These are phyloP conservation scores for Trichoderma sp. DNA, from an alignment of 2,329 filamentous ascomycete species.

Conservation along the genomic window DNA sequence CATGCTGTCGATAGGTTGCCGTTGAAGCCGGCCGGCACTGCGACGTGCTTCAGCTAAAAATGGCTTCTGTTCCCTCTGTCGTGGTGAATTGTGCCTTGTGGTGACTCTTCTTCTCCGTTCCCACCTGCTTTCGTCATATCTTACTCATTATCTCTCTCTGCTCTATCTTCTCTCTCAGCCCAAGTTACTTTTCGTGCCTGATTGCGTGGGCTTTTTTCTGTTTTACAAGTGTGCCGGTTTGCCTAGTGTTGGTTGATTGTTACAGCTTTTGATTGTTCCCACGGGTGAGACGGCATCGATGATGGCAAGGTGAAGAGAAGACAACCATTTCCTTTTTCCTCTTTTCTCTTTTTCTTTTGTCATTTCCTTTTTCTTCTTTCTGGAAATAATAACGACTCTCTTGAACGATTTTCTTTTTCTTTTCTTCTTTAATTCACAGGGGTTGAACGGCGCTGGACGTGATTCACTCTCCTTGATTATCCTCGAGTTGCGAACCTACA, in stretches of 20 bases:
- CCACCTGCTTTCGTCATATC: not conserved
- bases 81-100: not conserved
- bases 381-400: not conserved
- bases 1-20: slow-evolving; percentile 11
- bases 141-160: not conserved
- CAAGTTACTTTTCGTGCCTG: not conserved
- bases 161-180: not conserved
- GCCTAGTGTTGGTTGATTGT: slow-evolving; percentile 16
- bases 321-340: not conserved
- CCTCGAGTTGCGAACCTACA: not conserved
- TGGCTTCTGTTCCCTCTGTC: not conserved
- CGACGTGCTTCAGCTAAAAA: slow-evolving; percentile 5
- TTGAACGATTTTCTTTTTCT: not conserved
- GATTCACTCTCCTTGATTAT: slow-evolving; percentile 20
- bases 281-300: not conserved
- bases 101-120: not conserved
- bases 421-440: not conserved
- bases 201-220: not conserved
- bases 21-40: slow-evolving; percentile 6
- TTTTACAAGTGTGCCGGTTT: slow-evolving; percentile 22
- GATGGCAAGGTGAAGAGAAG: slow-evolving; percentile 16
- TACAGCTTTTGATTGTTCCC: not conserved
- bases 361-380: not conserved
- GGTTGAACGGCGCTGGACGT: slow-evolving; percentile 24
- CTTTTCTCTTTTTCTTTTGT: not conserved